Percentiles rank a stretch among this genome's conserved stretches.
phyloP scores from a whole-genome alignment of 805 yeast species.

The Candida argentea region DNA sequence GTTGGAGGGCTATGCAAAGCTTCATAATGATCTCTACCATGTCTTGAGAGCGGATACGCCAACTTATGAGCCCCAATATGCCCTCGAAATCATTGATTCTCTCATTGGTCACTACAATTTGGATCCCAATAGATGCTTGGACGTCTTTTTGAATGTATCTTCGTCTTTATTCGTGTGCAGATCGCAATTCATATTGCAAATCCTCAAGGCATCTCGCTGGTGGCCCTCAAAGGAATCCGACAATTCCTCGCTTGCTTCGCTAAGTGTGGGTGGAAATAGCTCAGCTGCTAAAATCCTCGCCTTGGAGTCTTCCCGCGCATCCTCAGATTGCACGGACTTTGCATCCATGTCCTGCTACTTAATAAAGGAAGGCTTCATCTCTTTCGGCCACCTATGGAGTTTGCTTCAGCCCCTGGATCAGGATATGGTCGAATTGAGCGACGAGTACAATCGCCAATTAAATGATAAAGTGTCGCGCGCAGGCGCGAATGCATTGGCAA shows the following conservation, averaged over 20 bases:
- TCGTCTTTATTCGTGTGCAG: conserved; percentile 34
- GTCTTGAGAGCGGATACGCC: conserved; percentile 34
- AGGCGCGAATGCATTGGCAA: conserved; percentile 68
- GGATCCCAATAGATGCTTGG: conserved; percentile 64
- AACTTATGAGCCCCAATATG: conserved; percentile 30
- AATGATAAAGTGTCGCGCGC: conserved; percentile 52
- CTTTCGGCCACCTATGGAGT: conserved; percentile 51
- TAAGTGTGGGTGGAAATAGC: conserved; percentile 44
- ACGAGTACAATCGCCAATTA: conserved; percentile 32
- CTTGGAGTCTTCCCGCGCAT: conserved; percentile 25
- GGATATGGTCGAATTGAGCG: conserved; percentile 34
- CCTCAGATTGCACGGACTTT: conserved; percentile 13
- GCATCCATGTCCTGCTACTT: no score
- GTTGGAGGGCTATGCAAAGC: conserved; percentile 65
- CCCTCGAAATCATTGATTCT: conserved; percentile 39
- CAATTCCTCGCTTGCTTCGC: conserved; percentile 15
- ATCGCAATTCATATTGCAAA: conserved; percentile 35
- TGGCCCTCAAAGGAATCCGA: conserved; percentile 46
- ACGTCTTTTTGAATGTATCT: conserved; percentile 48
- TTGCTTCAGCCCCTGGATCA: conserved; percentile 45
- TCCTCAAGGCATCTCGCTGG: conserved; percentile 50
- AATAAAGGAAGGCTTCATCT: conserved; percentile 56
- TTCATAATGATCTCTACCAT: conserved; percentile 38
- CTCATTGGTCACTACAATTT: conserved; percentile 67
- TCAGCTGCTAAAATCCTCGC: conserved; percentile 48